Evolutionary conservation across 2,329 filamentous ascomycete genomes (phyloP), one percentile per base, ranked within the genome.

Genomic region (Neurospora sp.): DNA sequence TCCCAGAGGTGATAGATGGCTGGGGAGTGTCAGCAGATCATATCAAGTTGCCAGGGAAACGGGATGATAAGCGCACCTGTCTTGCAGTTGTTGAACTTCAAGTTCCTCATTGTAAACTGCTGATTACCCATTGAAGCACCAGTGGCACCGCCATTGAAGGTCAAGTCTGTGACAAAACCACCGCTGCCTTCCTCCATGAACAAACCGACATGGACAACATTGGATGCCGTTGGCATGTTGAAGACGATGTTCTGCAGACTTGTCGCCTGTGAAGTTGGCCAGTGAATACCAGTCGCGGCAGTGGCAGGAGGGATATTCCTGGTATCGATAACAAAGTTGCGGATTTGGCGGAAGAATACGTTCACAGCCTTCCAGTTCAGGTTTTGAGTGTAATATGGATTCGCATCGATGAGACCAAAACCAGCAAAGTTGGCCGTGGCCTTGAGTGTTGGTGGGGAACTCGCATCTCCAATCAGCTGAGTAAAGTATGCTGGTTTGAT

Each of bases 401-500:
- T 83, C 11, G 82, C 83, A 69, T 86, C 83, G 58, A 86, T 83
- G 39, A 86, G 77, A 6, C 82, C 82, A 46, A 84, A 81, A 42
- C 80, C 83, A 7, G 73, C 69, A 74, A 90, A 90, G 70, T 80
- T 80, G 0, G 83, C 73, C 0, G 83, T 81, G 2, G 87, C 87
- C 74, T 85, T 85, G 69, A 90, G 82, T 3, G 84, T 82, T 6
- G 91, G 82, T 70, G 85, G 82, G 71, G 84, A 78, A 23, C 82
- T 83, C 10, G 90, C 87, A 78, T 94, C 90, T 52, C 91, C 92
- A 38, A 93, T 85, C 72, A 96, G 84, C 78, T 93, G 90, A 1
- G 92, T 93, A 78, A 93, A 93, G 81, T 94, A 96, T 80, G 90
- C 89, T 77, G 91, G 88, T 58, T 91, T 80, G 71, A 96, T 88